These are phyloP conservation scores for Cladosporium halotolerans DNA, from an alignment of 2,329 filamentous ascomycete genomes.

Conservation along the genomic window DNA sequence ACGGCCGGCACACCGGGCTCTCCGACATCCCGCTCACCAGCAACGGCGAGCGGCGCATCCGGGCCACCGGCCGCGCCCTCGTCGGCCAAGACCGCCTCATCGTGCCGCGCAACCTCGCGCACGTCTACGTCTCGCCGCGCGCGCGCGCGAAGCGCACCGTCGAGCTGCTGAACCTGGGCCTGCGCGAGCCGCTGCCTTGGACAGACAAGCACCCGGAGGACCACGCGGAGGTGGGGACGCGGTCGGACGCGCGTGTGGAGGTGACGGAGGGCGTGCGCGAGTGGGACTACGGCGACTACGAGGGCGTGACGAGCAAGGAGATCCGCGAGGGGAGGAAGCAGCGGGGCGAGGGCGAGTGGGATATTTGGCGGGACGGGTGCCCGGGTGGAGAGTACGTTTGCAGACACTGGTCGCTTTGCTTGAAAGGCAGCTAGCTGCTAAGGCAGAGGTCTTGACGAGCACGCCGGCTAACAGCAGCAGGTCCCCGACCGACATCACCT, in stretches of 20 bases:
- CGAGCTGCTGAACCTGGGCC: slow-evolving; percentile 73
- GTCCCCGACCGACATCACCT: slow-evolving; percentile 65
- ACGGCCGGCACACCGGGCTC: slow-evolving; percentile 69
- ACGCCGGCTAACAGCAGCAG: slow-evolving; percentile 31
- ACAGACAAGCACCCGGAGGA: slow-evolving; percentile 19
- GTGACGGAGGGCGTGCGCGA: slow-evolving; percentile 50
- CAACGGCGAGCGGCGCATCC: slow-evolving; percentile 57
- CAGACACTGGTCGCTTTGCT: background rate
- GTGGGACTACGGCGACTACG: slow-evolving; percentile 60
- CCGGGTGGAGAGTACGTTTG: slow-evolving; percentile 58
- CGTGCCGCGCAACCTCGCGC: slow-evolving; percentile 70
- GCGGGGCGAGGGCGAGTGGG: slow-evolving; percentile 57
- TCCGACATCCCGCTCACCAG: slow-evolving; percentile 79
- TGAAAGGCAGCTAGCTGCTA: background rate
- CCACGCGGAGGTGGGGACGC: slow-evolving; percentile 21
- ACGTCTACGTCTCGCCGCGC: slow-evolving; percentile 89
- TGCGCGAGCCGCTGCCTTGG: slow-evolving; percentile 64
- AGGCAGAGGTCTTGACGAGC: background rate
- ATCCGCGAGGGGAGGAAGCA: slow-evolving; percentile 44
- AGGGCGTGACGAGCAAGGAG: slow-evolving; percentile 49
- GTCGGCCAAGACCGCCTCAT: slow-evolving; percentile 81
- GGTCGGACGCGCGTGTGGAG: slow-evolving; percentile 37
- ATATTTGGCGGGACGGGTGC: slow-evolving; percentile 85
- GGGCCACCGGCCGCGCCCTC: slow-evolving; percentile 69
- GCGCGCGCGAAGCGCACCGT: slow-evolving; percentile 82